Conservation (phyloP, 495 filamentous ascomycete genomes). For the Penicillium malachiteum region DNA sequence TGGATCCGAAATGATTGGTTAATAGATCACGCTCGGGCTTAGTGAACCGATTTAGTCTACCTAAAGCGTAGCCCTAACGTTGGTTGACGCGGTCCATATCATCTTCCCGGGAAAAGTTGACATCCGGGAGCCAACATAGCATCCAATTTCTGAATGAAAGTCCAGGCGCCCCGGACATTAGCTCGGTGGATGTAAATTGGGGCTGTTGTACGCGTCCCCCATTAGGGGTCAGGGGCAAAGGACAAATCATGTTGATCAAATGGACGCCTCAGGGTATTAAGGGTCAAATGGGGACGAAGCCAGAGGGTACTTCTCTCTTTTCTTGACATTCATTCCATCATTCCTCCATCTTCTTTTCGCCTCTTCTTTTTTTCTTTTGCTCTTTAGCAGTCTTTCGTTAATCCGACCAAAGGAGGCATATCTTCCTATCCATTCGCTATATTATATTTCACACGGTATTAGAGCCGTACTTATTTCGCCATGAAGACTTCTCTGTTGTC, state of each 20-base stretch:
- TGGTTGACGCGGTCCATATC: conserved; percentile 17
- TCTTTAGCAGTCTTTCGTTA: conserved; percentile 3
- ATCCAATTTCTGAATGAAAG: background rate
- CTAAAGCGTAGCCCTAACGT: conserved; percentile 16
- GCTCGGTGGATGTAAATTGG: conserved; percentile 15
- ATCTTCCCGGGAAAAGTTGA: conserved; percentile 16
- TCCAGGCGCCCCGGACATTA: conserved; percentile 1
- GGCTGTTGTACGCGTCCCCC: conserved; percentile 24
- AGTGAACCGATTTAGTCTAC: conserved; percentile 10
- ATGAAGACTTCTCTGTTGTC: conserved; percentile 46
- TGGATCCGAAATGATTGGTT: conserved; percentile 5
- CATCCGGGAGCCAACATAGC: conserved; percentile 11
- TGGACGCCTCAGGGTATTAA: conserved; percentile 17
- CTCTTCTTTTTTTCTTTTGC: background rate
- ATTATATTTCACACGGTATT: conserved; percentile 4
- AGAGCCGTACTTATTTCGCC: conserved; percentile 3
- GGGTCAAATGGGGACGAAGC: conserved; percentile 15
- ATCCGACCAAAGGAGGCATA: conserved; percentile 1
- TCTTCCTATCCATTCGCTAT: conserved; percentile 23
- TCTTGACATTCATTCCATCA: too few relatives aligned
- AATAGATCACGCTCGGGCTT: conserved; percentile 6
- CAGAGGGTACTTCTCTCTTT: conserved; percentile 1
- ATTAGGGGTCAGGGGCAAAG: conserved; percentile 17
- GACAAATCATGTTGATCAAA: conserved; percentile 16
- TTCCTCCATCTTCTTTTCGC: background rate